Evolutionary conservation across 768 basidiomycete genomes (phyloP), one percentile per base, ranked within the genome.

Genomic region (Xerocomellus intermedius): DNA sequence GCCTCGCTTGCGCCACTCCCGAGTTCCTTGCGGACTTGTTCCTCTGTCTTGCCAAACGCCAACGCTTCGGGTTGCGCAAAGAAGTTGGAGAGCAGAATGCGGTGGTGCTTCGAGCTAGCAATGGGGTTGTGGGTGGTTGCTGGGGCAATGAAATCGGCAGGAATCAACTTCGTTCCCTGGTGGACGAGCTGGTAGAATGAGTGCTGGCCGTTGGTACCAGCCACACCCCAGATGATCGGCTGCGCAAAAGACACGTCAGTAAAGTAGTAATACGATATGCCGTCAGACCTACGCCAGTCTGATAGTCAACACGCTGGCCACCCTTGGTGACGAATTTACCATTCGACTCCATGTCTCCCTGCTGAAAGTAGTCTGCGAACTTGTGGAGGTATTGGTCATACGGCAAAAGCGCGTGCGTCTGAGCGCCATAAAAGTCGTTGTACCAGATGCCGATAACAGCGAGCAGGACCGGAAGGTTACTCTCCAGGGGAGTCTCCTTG

Each of bases 341-440:
- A 72, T 99, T 98, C 22, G 94, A 97, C 75, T 99, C 97, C 97
- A 99, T 99, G 73, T 99, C 97, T 43, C 95, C 96, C 73, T 98
- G 97, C 73, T 98, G 97, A 91, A 99, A 99, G 79, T 98, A 98
- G 74, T 99, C 97, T 36, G 97, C 96, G 65, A 99, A 99, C 73
- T 96, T 97, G 82, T 98, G 92, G 60, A 99, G 78, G 75, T 99
- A 99, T 72, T 99, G 97, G 74, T 99, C 97, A 68, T 99, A 99
- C 0, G 97, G 97, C 41, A 99, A 81, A 39, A 99, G 81, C 3
- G 89, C 92, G 61, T 96, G 91, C 4, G 97, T 98, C 75, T 99
- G 97, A 35, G 96, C 78, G 60, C 93, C 88, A 70, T 96, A 98
- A 74, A 98, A 99, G 77, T 98, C 92, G 71, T 98, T 97, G 80